Base-by-base conservation (phyloP, 768 basidiomycete species). In the Vararia minispora region DNA sequence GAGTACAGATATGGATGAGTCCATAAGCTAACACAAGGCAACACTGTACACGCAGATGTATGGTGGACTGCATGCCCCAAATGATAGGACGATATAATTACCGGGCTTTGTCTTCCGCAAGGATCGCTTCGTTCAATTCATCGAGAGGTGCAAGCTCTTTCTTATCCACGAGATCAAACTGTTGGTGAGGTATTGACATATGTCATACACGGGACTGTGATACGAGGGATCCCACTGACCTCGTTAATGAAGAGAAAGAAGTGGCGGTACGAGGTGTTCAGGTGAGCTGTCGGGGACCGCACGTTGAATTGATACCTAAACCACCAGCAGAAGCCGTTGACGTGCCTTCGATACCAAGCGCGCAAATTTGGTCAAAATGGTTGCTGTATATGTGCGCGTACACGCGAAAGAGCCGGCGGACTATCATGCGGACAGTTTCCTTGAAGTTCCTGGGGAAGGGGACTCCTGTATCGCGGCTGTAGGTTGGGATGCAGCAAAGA, bases 381-480 rank as follows among this genome's bases (percentile, higher is more conserved):
- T 90, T 94, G 68, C 91, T 94, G 66, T 99, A 99, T 54, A 98
- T 79, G 58, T 99, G 95, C 14, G 91, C 95, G 57, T 99, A 99
- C 28, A 99, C 86, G 13, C 95, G 75, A 71, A 99, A 99, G 39
- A 99, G 59, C 20, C 95, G 75, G 31, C 95, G 74, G 41, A 89
- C 74, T 42, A 99, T 90, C 8, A 87, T 89, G 54, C 89, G 81
- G 44, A 95, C 83, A 0, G 87, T 92, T 13, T 87, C 82, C 21
- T 79, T 38, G 33, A 47, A 44, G 3, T 40, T 39, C 13, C 36
- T 35, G 29, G 35, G 33, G 25, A 43, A 40, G 24, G 42, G 25
- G 16, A 45, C 45, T 23, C 43, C 28, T 36, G 45, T n/a, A n/a
- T n/a, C 14, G 12, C 17, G 14, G 18, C 18, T 3, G 33, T 41